These are phyloP conservation scores for Leishmania martiniquensis DNA, from an alignment of 208 protist genomes.

Conservation along the genomic window DNA sequence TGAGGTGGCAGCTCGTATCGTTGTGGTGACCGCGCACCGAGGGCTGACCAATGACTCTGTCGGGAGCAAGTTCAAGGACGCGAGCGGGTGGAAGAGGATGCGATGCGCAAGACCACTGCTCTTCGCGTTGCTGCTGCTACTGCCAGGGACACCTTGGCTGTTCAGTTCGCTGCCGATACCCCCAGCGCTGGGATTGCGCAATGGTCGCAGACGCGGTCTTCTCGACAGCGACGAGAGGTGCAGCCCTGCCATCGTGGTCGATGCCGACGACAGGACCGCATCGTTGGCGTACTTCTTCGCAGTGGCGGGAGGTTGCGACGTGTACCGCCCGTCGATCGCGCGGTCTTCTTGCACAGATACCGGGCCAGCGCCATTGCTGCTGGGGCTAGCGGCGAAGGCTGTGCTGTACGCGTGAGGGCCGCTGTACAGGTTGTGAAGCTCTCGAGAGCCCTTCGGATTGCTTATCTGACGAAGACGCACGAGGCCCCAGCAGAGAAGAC, in stretches of 20 bases:
- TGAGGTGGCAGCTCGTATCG: neutral
- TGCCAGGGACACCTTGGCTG: neutral
- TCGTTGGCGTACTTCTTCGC: neutral
- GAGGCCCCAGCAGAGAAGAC: neutral
- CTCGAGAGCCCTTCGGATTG: neutral
- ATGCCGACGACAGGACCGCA: neutral
- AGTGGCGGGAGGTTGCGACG: neutral
- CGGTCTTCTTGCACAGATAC: neutral
- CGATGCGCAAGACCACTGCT: neutral
- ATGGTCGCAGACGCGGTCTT: neutral
- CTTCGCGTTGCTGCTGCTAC: neutral
- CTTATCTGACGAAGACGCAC: neutral
- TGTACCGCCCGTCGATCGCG: neutral
- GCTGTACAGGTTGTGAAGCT: neutral
- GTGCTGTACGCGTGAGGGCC: neutral
- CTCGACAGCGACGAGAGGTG: neutral
- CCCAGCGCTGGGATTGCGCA: neutral
- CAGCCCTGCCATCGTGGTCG: neutral
- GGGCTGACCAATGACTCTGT: neutral
- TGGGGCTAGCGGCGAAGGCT: neutral
- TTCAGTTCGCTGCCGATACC: conserved; percentile 2
- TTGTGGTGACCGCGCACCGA: neutral
- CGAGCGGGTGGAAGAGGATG: neutral
- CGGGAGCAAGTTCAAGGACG: neutral
- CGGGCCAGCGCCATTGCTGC: neutral